phyloP scores from a whole-genome alignment of 2,329 filamentous ascomycete species.

The Colletotrichum tanaceti region DNA sequence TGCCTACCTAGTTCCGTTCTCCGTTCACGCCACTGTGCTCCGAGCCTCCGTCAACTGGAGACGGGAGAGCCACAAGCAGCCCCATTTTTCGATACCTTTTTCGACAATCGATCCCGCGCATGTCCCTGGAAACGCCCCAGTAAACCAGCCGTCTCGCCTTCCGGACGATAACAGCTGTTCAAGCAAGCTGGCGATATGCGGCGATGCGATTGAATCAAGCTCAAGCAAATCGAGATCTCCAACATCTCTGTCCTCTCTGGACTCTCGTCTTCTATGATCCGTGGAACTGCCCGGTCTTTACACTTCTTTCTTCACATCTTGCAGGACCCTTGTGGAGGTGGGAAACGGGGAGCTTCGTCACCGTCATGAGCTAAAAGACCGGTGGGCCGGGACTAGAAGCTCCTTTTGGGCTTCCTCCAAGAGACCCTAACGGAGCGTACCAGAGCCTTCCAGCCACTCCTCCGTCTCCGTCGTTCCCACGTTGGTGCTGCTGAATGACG shows the following conservation, averaged over 20 bases:
- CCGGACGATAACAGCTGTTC: constrained; percentile 26
- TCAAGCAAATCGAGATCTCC: constrained; percentile 2
- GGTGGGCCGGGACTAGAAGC: constrained; percentile 30
- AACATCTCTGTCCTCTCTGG: background rate
- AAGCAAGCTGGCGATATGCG: constrained; percentile 12
- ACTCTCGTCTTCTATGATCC: background rate
- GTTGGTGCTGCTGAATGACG: constrained; percentile 30
- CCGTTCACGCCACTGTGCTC: background rate
- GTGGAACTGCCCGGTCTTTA: background rate
- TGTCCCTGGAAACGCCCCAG: constrained; percentile 27
- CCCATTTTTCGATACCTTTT: constrained; percentile 22
- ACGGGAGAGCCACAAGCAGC: constrained; percentile 27
- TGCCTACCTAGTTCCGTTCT: constrained; percentile 5
- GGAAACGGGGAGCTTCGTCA: constrained; percentile 32
- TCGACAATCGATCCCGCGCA: constrained; percentile 33
- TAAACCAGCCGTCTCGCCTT: constrained; percentile 4
- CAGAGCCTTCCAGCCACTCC: constrained; percentile 27
- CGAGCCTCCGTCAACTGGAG: constrained; percentile 22
- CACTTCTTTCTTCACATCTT: background rate
- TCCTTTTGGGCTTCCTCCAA: constrained; percentile 12
- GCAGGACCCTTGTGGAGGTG: constrained; percentile 30
- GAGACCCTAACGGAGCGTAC: constrained; percentile 5
- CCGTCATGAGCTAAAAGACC: constrained; percentile 8
- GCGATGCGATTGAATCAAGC: background rate
- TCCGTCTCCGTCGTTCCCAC: background rate